Conservation (phyloP, 441 rosid genomes). For the Pelargonium cotyledonis region DNA sequence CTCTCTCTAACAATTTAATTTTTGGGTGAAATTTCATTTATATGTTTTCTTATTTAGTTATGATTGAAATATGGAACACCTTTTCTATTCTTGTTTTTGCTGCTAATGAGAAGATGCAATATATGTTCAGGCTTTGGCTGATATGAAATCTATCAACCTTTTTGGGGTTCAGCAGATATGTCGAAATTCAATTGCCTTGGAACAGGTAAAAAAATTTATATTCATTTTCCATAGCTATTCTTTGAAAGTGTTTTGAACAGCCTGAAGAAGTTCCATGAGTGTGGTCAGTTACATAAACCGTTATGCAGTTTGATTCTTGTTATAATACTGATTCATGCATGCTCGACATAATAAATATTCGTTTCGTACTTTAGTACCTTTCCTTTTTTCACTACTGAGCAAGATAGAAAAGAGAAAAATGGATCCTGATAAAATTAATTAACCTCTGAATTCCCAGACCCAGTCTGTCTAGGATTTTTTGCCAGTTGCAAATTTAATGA, state of each 20-base stretch:
- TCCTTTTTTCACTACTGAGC: background rate
- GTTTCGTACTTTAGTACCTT: background rate
- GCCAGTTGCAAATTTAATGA: too few species aligned
- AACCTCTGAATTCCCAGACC: too few species aligned
- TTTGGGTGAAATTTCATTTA: background rate
- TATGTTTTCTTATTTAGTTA: too few species aligned
- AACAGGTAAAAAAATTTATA: slow-evolving; percentile 50
- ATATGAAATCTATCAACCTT: slow-evolving; percentile 77
- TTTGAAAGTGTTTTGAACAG: background rate
- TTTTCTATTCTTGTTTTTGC: slow-evolving; percentile 8
- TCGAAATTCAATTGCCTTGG: slow-evolving; percentile 88
- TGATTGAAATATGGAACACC: too few species aligned
- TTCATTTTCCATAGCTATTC: background rate
- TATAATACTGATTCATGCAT: background rate
- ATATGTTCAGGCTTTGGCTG: slow-evolving; percentile 65
- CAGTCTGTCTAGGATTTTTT: too few species aligned
- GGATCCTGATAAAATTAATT: background rate
- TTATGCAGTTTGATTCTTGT: background rate
- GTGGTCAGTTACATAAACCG: background rate
- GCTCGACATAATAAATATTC: background rate
- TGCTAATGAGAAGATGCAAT: slow-evolving; percentile 19
- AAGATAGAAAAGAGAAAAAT: background rate
- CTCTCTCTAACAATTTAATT: background rate
- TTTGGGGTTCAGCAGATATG: slow-evolving; percentile 99
- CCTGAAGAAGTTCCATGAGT: background rate